These are phyloP conservation scores for Naganishia onofrii DNA, from an alignment of 768 basidiomycete genomes.

Conservation along the genomic window DNA sequence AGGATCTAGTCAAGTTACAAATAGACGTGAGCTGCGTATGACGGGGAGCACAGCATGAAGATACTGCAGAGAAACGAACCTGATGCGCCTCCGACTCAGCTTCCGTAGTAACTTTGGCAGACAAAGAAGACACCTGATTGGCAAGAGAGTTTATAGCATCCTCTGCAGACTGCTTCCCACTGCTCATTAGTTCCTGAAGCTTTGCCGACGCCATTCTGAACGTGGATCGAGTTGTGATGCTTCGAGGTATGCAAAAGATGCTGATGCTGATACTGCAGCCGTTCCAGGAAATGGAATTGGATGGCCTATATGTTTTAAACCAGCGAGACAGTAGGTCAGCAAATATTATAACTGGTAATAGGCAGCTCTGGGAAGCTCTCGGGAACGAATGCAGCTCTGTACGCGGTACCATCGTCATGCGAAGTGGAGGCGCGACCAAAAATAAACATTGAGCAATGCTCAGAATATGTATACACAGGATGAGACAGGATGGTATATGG, in stretches of 20 bases:
- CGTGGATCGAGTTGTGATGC: not conserved
- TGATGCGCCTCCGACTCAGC: conserved; percentile 20
- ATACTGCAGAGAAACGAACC: conserved; percentile 10
- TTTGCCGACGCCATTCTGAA: not conserved
- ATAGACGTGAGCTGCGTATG: not conserved
- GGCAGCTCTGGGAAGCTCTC: too few relatives aligned
- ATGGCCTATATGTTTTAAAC: too few relatives aligned
- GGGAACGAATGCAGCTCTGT: too few relatives aligned
- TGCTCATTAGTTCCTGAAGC: not conserved
- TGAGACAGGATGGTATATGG: too few relatives aligned
- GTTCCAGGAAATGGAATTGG: too few relatives aligned
- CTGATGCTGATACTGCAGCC: too few relatives aligned
- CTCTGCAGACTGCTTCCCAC: conserved; percentile 4
- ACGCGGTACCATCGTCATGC: not conserved
- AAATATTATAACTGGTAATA: too few relatives aligned
- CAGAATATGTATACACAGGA: too few relatives aligned
- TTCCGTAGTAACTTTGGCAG: not conserved
- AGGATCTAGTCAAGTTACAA: conserved; percentile 29
- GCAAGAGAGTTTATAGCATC: not conserved
- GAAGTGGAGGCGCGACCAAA: not conserved
- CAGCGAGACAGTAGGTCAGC: too few relatives aligned
- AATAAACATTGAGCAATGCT: not conserved
- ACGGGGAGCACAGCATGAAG: not conserved
- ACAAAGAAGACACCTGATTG: not conserved
- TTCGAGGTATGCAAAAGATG: not conserved